These are phyloP conservation scores for Amylocystis lapponica DNA, from an alignment of 768 basidiomycete species.

Conservation along the genomic window DNA sequence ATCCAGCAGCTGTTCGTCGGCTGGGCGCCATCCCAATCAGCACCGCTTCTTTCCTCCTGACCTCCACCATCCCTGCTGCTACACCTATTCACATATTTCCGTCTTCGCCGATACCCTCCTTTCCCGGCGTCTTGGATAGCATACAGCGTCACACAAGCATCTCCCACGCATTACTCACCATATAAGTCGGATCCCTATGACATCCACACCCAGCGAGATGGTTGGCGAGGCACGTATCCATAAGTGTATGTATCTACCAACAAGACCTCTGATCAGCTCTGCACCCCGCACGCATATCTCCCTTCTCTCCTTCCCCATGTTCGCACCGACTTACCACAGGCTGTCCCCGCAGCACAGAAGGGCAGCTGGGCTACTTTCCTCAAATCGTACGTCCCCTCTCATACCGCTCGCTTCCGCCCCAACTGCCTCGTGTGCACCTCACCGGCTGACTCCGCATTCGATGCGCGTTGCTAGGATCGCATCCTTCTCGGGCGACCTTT, in stretches of 20 bases:
- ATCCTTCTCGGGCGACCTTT: constrained; percentile 84
- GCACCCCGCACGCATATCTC: neutral
- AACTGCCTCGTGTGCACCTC: no score
- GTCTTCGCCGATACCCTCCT: no score
- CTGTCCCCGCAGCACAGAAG: constrained; percentile 79
- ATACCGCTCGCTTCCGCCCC: constrained; percentile 1
- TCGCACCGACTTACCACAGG: constrained; percentile 29
- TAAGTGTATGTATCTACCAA: constrained; percentile 2
- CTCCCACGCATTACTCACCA: no score
- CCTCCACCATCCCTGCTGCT: neutral
- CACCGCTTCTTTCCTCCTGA: neutral
- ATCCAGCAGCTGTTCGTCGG: no score
- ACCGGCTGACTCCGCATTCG: no score
- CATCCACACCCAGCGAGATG: constrained; percentile 3
- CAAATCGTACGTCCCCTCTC: constrained; percentile 61
- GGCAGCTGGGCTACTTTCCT: constrained; percentile 87
- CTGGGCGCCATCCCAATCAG: neutral
- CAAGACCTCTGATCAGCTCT: neutral
- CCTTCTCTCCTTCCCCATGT: neutral
- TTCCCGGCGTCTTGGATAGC: no score
- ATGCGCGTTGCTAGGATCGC: constrained; percentile 79
- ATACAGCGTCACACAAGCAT: no score
- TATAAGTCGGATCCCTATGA: neutral
- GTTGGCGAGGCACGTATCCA: constrained; percentile 7
- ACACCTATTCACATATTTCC: no score